phyloP scores from a whole-genome alignment of 345 rosid species.

The Sapria himalayana region DNA sequence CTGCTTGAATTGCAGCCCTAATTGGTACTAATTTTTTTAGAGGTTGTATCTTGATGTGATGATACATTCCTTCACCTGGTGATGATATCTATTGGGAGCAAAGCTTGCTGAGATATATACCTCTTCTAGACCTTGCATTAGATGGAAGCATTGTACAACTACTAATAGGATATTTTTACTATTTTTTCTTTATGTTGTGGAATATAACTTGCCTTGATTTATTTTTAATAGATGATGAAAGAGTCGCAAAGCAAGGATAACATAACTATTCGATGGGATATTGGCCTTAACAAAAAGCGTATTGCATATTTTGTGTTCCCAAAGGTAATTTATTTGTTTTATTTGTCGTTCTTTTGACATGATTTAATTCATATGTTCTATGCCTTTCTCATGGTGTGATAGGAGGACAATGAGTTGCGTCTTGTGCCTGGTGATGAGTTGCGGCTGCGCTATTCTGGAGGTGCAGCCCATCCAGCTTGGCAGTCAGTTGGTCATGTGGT shows the following conservation, averaged over 20 bases:
- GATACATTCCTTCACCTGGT: too few relatives aligned
- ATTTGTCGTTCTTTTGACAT: conserved; percentile 1
- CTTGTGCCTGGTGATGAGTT: conserved; percentile 96
- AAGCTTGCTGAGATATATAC: too few relatives aligned
- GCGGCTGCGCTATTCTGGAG: conserved; percentile 87
- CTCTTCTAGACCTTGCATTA: too few relatives aligned
- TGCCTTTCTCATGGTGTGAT: conserved; percentile 5
- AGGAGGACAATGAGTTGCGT: conserved; percentile 98
- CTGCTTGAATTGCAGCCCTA: too few relatives aligned
- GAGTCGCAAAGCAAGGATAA: conserved; percentile 99
- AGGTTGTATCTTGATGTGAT: too few relatives aligned
- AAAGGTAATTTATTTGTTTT: conserved; percentile 31
- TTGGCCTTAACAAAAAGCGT: conserved; percentile 94
- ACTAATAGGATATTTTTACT: background rate
- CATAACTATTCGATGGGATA: conserved; percentile 88
- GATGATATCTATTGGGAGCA: too few relatives aligned
- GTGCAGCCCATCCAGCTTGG: conserved; percentile 97
- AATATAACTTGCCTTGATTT: conserved; percentile 8
- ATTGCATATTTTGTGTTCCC: conserved; percentile 91
- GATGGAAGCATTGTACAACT: too few relatives aligned
- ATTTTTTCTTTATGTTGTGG: background rate
- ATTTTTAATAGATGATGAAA: conserved; percentile 77
- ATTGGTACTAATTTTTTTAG: too few relatives aligned
- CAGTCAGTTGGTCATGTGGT: conserved; percentile 99
- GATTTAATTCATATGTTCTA: background rate